Evolutionary conservation across 2,329 filamentous ascomycete genomes (phyloP), one percentile per base, ranked within the genome.

Genomic region (Penicillium sp.): DNA sequence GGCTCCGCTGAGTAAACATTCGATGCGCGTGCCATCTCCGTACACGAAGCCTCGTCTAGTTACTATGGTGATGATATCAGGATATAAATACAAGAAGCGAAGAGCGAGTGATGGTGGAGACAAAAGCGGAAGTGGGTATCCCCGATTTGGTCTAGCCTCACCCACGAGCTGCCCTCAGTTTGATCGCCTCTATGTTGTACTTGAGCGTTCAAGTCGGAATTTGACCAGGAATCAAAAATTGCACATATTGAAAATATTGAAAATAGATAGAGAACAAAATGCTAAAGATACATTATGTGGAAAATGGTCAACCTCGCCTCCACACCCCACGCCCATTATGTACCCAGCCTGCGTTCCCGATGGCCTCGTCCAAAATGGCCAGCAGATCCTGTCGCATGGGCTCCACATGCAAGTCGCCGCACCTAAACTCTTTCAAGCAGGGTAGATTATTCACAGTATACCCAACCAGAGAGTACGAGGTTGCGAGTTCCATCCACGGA

Each of bases 401-500:
- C 39, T 71, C 65, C 6, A 68, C 58, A 16, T 69, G 63, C 48
- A 67, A 69, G 54, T 75, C 72, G 25, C 63, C 64, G 7, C 66
- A 65, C 16, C 48, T 57, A 27, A 74, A 74, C 35, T 63, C 57
- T n/a, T 37, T 50, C 44, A 50, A 68, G 40, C 25, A 59, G 2
- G 62, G 60, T 13, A 71, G 47, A 7, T 67, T 62, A 18, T 60
- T 60, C 32, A 77, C 67, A 21, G 68, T 61, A 55, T 73, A 69
- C 10, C 69, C 71, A 29, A 85, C 72, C 32, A 79, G 65, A 4
- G 71, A 73, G 64, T 84, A 84, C 0, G 77, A 72, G 2, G 77
- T 79, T 55, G 80, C 75, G 15, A 81, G 77, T 66, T 85, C 81
- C 70, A 80, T 78, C 81, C 82, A 83, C 0, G 74, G 73, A 54